Evolutionary conservation across 2,329 filamentous ascomycete genomes (phyloP).

Genomic region (Trichophyton schoenleinii): DNA sequence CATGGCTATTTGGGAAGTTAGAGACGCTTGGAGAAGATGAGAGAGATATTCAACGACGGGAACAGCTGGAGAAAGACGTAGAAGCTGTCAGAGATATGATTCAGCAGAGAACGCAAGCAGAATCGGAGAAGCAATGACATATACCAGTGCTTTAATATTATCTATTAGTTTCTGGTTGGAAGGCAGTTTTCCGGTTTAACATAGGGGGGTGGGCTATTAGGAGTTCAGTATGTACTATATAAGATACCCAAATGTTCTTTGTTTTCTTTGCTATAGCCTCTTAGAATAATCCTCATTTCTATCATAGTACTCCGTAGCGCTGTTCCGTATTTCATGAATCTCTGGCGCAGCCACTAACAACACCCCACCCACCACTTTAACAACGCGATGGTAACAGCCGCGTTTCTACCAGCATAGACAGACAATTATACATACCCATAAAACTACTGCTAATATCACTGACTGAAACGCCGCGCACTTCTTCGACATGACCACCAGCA

Average conservation of each 20-base stretch:
- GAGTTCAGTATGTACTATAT: neutral
- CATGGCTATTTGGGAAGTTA: conserved; percentile 54
- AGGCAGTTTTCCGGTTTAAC: neutral
- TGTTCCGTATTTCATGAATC: neutral
- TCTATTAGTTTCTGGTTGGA: neutral
- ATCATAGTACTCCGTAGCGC: neutral
- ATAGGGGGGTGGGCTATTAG: neutral
- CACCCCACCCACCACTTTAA: neutral
- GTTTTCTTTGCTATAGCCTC: neutral
- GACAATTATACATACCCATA: neutral
- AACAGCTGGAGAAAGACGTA: conserved; percentile 37
- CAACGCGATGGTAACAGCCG: neutral
- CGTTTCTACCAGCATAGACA: neutral
- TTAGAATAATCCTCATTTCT: too few relatives aligned
- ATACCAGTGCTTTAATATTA: neutral
- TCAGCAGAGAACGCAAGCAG: conserved; percentile 17
- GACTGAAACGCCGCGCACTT: neutral
- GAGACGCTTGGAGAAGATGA: conserved; percentile 41
- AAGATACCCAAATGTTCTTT: neutral
- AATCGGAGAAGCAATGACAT: conserved; percentile 15
- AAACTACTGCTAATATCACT: neutral
- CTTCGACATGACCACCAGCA: neutral
- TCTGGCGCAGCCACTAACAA: neutral
- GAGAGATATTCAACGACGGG: conserved; percentile 27
- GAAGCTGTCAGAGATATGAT: conserved; percentile 36